A percentile compares a stretch with the other conserved stretches of the same genome.
phyloP scores from a whole-genome alignment of 192 early-diverging fungal species.

The Spinellus fusiger region DNA sequence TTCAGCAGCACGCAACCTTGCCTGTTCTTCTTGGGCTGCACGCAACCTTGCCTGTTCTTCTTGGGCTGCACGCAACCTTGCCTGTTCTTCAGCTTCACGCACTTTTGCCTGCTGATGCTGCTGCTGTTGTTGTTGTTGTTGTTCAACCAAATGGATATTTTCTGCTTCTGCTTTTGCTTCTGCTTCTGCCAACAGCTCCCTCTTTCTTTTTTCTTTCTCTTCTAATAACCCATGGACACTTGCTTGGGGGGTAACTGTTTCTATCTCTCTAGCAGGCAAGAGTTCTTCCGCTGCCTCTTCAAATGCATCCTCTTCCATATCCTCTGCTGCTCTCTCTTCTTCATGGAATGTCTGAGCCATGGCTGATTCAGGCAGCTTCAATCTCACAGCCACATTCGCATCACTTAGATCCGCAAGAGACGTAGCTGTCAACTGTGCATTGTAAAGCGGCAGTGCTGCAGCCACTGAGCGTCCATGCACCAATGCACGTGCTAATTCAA shows the following conservation, averaged over 20 bases:
- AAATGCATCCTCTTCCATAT: conserved; percentile 2
- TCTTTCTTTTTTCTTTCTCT: conserved; percentile 22
- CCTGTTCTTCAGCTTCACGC: no score
- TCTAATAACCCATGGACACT: conserved; percentile 11
- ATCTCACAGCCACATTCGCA: conserved; percentile 24
- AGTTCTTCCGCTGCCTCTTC: not conserved
- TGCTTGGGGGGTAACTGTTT: not conserved
- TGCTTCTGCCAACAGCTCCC: conserved; percentile 26
- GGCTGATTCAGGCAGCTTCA: no score
- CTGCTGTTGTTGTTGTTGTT: no score
- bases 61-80: no score
- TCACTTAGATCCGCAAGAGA: conserved; percentile 30
- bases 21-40: no score
- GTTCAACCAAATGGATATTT: no score
- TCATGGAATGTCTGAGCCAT: no score
- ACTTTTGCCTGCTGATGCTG: no score
- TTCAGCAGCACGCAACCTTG: no score
- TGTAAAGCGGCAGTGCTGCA: conserved; percentile 41
- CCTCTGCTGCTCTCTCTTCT: no score
- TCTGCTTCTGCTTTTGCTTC: conserved; percentile 6
- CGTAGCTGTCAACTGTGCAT: conserved; percentile 30
- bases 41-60: no score
- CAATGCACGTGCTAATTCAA: conserved; percentile 46
- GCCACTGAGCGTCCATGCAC: conserved; percentile 58
- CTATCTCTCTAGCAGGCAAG: not conserved